Base-by-base conservation (phyloP, 306 rosid species). In the Nissolia schottii region DNA sequence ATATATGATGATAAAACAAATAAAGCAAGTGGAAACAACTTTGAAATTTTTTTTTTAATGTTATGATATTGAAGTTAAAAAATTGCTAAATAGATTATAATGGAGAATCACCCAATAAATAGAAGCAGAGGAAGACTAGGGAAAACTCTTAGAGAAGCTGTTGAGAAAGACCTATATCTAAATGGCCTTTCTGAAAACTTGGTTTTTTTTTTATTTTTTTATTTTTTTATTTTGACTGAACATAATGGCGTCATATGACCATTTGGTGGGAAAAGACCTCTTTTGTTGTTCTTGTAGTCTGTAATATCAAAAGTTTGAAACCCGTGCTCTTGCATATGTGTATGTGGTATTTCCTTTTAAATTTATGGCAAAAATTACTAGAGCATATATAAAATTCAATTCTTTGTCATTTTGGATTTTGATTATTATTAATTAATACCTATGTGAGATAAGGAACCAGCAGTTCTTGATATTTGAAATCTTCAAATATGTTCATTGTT, bases 21-120 rank as follows among this genome's bases (percentile, higher is more conserved):
- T 29, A n/a, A n/a, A n/a, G n/a, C n/a, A n/a, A n/a, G n/a, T n/a
- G 58, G 66, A 49, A 67, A 49, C n/a, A 15, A 2, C 14, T 31
- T 50, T 49, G 14, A 32, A 20, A 55, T 54, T 23, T 10, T 14
- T 37, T 40, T 16, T 12, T 55, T n/a, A 12, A 18, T 57, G 3
- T 29, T 46, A 31, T 72, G 49, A 32, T 31, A 19, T 73, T 73
- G 70, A 22, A 49, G 24, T 46, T 73, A 45, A 67, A 67, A 29
- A 32, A 46, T 32, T 62, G 63, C 71, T 74, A 13, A 11, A 23
- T 62, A 62, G 63, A 24, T 41, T 34, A 62, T n/a, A n/a, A n/a
- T n/a, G n/a, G n/a, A n/a, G n/a, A n/a, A n/a, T n/a, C n/a, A n/a
- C n/a, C n/a, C n/a, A n/a, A n/a, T n/a, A n/a, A n/a, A n/a, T n/a